A percentile compares a stretch with the other conserved stretches of the same genome.
phyloP scores from a whole-genome alignment of 495 filamentous ascomycete genomes.

The Xylaria acuta region DNA sequence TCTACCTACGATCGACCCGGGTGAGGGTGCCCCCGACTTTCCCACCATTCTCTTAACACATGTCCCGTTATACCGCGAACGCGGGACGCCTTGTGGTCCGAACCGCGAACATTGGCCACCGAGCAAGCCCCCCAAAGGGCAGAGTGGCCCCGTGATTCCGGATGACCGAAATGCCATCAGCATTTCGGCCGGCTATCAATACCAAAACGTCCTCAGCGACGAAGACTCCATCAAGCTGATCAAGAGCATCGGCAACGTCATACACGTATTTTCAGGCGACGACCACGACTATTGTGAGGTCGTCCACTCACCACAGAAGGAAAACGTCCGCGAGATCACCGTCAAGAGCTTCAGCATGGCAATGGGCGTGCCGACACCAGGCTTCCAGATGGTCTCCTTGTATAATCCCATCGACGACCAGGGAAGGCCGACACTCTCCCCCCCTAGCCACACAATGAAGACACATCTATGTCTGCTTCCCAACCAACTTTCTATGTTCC shows the following conservation, averaged over 20 bases:
- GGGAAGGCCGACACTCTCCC: constrained; percentile 60
- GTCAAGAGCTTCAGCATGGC: constrained; percentile 94
- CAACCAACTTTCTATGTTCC: constrained; percentile 81
- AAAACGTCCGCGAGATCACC: constrained; percentile 82
- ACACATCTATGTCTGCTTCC: constrained; percentile 91
- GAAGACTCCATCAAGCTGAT: constrained; percentile 75
- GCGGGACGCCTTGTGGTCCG: constrained; percentile 89
- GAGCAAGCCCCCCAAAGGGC: constrained; percentile 62
- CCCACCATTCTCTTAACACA: constrained; percentile 89
- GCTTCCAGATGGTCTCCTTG: constrained; percentile 85
- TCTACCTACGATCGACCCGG: constrained; percentile 48
- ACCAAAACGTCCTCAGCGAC: constrained; percentile 88
- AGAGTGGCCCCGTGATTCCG: constrained; percentile 60
- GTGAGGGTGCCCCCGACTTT: constrained; percentile 58
- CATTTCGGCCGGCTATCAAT: constrained; percentile 83
- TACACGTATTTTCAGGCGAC: constrained; percentile 89
- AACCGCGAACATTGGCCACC: constrained; percentile 82
- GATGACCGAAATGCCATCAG: constrained; percentile 81
- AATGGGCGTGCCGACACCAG: constrained; percentile 93
- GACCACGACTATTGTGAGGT: constrained; percentile 99
- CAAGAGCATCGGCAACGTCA: constrained; percentile 74
- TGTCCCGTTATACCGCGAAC: constrained; percentile 82
- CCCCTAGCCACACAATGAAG: constrained; percentile 68
- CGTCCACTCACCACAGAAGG: constrained; percentile 68
- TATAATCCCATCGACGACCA: constrained; percentile 83